Percentiles rank a stretch among this genome's conserved stretches.
Conservation (phyloP, 345 rosid genomes). For the Syzygium jambos region DNA sequence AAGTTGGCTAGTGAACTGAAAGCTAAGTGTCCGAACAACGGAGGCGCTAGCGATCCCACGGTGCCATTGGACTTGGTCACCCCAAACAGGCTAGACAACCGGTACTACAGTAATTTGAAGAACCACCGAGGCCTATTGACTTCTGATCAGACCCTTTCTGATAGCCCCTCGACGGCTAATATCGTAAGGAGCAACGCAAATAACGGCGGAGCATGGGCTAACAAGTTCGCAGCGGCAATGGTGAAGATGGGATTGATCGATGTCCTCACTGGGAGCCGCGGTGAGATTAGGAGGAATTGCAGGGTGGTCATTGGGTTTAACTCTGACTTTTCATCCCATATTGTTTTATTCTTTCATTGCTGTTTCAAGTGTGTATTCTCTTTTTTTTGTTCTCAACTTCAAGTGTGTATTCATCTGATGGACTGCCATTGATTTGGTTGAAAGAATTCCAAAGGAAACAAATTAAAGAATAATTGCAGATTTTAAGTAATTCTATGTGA, state of each 20-base stretch:
- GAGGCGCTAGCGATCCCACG: not conserved
- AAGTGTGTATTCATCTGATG: not conserved
- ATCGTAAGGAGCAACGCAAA: not conserved
- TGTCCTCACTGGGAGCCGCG: conserved; percentile 7
- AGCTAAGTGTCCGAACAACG: not conserved
- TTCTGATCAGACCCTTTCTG: conserved; percentile 1
- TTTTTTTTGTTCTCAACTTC: not conserved
- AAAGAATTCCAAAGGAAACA: not conserved
- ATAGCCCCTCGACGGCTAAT: not conserved
- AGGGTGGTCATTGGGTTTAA: not conserved
- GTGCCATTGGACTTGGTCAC: conserved; percentile 1
- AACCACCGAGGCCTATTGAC: not conserved
- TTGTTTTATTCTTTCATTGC: not conserved
- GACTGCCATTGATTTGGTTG: not conserved
- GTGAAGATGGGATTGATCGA: conserved; percentile 19
- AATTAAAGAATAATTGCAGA: not conserved
- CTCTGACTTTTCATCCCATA: not conserved
- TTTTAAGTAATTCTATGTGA: not conserved
- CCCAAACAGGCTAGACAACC: conserved; percentile 1
- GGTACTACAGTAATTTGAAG: conserved; percentile 6
- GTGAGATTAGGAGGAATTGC: conserved; percentile 10
- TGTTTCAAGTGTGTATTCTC: not conserved
- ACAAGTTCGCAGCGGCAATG: conserved; percentile 10
- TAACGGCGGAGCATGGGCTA: not conserved
- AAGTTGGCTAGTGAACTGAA: not conserved